These are phyloP conservation scores for Chalciporus piperatus DNA, from an alignment of 768 basidiomycete species.

Conservation along the genomic window DNA sequence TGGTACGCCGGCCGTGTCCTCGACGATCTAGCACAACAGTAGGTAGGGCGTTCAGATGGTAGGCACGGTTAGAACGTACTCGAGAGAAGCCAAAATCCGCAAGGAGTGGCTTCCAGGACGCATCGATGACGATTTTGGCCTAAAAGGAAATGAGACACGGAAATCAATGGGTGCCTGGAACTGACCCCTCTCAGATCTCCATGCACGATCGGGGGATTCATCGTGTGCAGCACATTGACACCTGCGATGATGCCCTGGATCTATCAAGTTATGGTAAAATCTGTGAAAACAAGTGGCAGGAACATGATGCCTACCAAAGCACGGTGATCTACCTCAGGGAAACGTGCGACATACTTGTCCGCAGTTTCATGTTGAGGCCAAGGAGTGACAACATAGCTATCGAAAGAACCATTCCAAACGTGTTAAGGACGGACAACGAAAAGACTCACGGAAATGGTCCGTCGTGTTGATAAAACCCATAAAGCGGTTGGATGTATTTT, in stretches of 20 bases:
- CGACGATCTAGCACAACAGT: constrained; percentile 43
- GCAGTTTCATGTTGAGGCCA: constrained; percentile 55
- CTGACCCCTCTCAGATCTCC: constrained; percentile 53
- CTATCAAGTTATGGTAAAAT: constrained; percentile 24
- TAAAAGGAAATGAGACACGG: constrained; percentile 15
- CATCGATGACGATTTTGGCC: constrained; percentile 51
- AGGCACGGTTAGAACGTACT: constrained; percentile 25
- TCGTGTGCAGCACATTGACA: constrained; percentile 48
- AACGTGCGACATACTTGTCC: constrained; percentile 45
- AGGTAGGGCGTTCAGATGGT: not conserved
- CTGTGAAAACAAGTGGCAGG: too few relatives aligned
- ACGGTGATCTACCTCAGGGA: constrained; percentile 42
- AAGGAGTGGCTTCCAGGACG: constrained; percentile 44
- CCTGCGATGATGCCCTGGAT: constrained; percentile 46
- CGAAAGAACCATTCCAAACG: constrained; percentile 1
- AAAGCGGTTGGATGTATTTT: constrained; percentile 53
- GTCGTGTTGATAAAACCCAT: constrained; percentile 54
- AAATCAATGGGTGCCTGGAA: not conserved
- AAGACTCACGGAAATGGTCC: constrained; percentile 53
- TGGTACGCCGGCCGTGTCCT: constrained; percentile 55
- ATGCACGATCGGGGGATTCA: constrained; percentile 49
- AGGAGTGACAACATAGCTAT: constrained; percentile 56
- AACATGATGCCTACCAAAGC: constrained; percentile 34
- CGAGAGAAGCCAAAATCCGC: constrained; percentile 59
- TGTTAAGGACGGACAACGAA: not conserved